Conservation (phyloP, 306 rosid species). For the Prunus armeniaca region DNA sequence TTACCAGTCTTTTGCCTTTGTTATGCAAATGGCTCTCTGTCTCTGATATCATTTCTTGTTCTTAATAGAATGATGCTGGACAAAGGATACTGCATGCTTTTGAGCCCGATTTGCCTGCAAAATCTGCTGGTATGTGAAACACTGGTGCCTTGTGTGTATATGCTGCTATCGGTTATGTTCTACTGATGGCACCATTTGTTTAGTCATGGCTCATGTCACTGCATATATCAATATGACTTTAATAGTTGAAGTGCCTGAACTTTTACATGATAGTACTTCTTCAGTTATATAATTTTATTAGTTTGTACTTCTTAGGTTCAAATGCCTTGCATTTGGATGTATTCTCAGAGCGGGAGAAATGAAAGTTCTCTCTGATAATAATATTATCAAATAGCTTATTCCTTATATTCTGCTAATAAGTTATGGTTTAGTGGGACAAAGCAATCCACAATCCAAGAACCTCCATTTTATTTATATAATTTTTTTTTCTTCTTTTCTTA, state of each 20-base stretch:
- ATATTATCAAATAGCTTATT: neutral
- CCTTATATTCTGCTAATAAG: neutral
- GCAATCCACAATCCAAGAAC: neutral
- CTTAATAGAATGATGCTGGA: slow-evolving; percentile 50
- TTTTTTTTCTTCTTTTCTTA: neutral
- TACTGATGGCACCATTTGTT: neutral
- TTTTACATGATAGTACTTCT: neutral
- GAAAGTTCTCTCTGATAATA: neutral
- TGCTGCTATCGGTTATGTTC: neutral
- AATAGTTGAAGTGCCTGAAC: neutral
- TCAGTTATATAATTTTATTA: neutral
- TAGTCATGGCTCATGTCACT: neutral
- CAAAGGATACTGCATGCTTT: slow-evolving; percentile 52
- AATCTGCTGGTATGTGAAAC: slow-evolving; percentile 55
- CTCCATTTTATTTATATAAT: neutral
- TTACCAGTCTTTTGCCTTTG: slow-evolving; percentile 6
- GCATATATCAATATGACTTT: neutral
- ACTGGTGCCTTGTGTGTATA: slow-evolving; percentile 2
- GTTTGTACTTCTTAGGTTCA: neutral
- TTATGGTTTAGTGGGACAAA: neutral
- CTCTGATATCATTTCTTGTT: slow-evolving; percentile 30
- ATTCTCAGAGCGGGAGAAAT: neutral
- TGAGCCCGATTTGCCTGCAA: slow-evolving; percentile 47
- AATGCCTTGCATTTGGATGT: slow-evolving; percentile 3
- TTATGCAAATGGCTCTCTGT: slow-evolving; percentile 23